Evolutionary conservation across 1,284 basidiomycete genomes (phyloP).

Genomic region (Laetiporus sulphureus): DNA sequence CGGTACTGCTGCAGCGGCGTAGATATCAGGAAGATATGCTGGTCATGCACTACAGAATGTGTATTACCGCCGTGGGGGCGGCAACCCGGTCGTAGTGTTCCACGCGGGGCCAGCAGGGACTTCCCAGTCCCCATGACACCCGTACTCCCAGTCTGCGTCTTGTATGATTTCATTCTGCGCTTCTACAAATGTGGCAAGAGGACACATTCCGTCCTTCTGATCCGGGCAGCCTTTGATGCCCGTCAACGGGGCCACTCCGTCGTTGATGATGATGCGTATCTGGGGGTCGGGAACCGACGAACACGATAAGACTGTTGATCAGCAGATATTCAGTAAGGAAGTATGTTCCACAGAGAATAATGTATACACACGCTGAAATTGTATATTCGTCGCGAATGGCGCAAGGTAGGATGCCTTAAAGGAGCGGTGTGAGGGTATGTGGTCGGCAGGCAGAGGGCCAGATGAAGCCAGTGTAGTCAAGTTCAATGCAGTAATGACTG

Average conservation of each 20-base stretch:
- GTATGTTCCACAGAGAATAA: not conserved
- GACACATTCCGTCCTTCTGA: constrained; percentile 75
- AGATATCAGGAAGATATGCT: too few species aligned
- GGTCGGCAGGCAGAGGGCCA: constrained; percentile 67
- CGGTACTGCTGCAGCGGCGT: too few species aligned
- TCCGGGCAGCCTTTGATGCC: constrained; percentile 68
- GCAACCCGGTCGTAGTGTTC: constrained; percentile 24
- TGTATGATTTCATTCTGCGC: constrained; percentile 63
- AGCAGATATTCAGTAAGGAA: constrained; percentile 2
- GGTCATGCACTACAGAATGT: too few species aligned
- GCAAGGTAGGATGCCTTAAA: constrained; percentile 67
- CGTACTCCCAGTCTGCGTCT: constrained; percentile 71
- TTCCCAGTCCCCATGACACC: constrained; percentile 69
- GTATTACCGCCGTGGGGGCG: constrained; percentile 7
- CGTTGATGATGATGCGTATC: constrained; percentile 80
- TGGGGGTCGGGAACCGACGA: constrained; percentile 45
- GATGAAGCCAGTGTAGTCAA: constrained; percentile 60
- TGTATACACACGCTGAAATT: constrained; percentile 62
- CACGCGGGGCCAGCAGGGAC: constrained; percentile 38
- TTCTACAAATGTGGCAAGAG: constrained; percentile 66
- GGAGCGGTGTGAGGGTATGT: constrained; percentile 54
- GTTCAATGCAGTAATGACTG: constrained; percentile 67
- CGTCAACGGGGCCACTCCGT: constrained; percentile 80
- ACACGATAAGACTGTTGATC: constrained; percentile 48
- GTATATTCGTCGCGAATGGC: constrained; percentile 73